Evolutionary conservation across 345 rosid genomes (phyloP), one percentile per base, ranked within the genome.

Genomic region (Eucalyptus regnans): DNA sequence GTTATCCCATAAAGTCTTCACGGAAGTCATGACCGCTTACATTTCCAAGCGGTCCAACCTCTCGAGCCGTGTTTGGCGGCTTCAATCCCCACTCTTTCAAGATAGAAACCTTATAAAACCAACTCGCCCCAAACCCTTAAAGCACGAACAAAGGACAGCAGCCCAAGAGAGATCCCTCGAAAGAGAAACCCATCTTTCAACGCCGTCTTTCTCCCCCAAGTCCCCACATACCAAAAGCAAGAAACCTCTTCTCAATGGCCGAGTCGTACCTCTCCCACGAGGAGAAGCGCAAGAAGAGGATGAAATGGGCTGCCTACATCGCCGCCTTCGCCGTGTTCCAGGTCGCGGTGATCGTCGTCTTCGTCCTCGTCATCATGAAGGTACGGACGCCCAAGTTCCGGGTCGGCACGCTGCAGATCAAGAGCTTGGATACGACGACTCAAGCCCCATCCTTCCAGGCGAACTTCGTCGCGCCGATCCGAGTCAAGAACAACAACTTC

Each of bases 401-500:
- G 86, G 43, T 90, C 43, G 87, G 91, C n/a, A 12, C 8, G 23
- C 6, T 87, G 33, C 14, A n/a, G 23, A 44, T 87, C 86, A 29
- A 29, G 54, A 49, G 51, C 87, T 64, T 87, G 41, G 46, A 46
- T 29, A 64, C 85, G 37, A 64, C 85, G 29, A 6, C 9, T 62
- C 29, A 8, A 18, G 33, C 50, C 11, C 56, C 87, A 6, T 89
- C 90, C n/a, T 80, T 84, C 80, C 6, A 27, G 13, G 12, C 60
- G 91, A 22, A 5, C 18, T 87, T 90, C 71, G 11, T 66, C 43
- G 91, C 89, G 33, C 88, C 87, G 15, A 50, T 90, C 86, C 62
- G 88, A 81, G 50, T 90, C 46, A 90, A 90, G 91, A 90, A 90
- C 86, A 20, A 50, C 64, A 90, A 90, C 62, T 90, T 90, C 88